phyloP scores from a whole-genome alignment of 2,329 filamentous ascomycete species.

The Sordariomycetes sp. region DNA sequence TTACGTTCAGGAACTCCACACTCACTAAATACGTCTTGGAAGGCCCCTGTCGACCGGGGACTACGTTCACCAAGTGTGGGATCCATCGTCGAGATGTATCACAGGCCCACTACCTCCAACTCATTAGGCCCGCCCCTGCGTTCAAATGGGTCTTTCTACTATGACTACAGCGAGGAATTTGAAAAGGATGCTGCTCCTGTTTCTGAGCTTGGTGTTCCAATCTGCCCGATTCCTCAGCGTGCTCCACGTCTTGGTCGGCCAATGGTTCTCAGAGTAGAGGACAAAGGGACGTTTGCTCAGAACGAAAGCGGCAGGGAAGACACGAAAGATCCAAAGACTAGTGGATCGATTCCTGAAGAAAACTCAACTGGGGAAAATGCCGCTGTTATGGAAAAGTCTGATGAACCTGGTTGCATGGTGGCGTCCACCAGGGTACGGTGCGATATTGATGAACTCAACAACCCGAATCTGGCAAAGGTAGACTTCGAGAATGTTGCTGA shows the following conservation, averaged over 20 bases:
- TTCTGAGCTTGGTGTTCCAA: slow-evolving; percentile 9
- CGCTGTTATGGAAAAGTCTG: too few species aligned
- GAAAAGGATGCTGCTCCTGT: slow-evolving; percentile 19
- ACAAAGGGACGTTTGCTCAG: slow-evolving; percentile 1
- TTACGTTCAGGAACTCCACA: slow-evolving; percentile 15
- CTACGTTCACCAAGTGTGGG: slow-evolving; percentile 37
- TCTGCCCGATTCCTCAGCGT: slow-evolving; percentile 21
- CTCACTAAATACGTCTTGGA: slow-evolving; percentile 21
- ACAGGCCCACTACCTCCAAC: slow-evolving; percentile 14
- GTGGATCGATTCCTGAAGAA: slow-evolving; percentile 4
- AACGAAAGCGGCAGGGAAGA: too few species aligned
- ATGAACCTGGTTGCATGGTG: too few species aligned
- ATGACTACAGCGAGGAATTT: slow-evolving; percentile 45
- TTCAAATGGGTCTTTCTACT: slow-evolving; percentile 31
- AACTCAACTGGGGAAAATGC: slow-evolving; percentile 1
- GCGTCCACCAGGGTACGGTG: too few species aligned
- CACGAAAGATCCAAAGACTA: too few species aligned
- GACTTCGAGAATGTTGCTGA: too few species aligned
- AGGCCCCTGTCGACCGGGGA: slow-evolving; percentile 25
- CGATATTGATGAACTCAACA: too few species aligned
- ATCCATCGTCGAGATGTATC: slow-evolving; percentile 41
- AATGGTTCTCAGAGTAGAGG: slow-evolving; percentile 15
- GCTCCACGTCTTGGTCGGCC: slow-evolving; percentile 13
- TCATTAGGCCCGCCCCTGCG: slow-evolving; percentile 16
- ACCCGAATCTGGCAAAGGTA: too few species aligned